Evolutionary conservation across 495 filamentous ascomycete species (phyloP).

Genomic region (Lasiosphaeria ovina): DNA sequence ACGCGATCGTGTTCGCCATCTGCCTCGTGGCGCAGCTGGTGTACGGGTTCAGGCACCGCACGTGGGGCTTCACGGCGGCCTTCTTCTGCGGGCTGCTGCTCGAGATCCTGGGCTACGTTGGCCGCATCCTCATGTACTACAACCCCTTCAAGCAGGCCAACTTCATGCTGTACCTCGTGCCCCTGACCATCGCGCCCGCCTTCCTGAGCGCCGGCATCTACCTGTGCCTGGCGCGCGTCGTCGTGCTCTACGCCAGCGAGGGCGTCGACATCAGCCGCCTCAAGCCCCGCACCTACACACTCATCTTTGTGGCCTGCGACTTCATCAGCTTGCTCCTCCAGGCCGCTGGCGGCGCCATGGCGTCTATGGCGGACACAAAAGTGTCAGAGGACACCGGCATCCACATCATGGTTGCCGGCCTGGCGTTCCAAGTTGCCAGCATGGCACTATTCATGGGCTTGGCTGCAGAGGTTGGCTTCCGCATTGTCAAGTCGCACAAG

Average conservation of each 20-base stretch:
- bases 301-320: conserved; percentile 58
- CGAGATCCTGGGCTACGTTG: conserved; percentile 44
- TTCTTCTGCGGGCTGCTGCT: conserved; percentile 36
- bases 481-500: neutral
- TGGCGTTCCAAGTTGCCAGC: conserved; percentile 53
- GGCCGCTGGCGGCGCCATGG: conserved; percentile 58
- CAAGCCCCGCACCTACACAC: conserved; percentile 48
- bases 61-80: conserved; percentile 32
- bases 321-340: conserved; percentile 59
- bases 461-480: conserved; percentile 8
- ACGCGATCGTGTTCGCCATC: conserved; percentile 37
- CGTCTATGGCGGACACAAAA: conserved; percentile 29
- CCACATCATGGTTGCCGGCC: conserved; percentile 62
- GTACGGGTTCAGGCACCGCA: conserved; percentile 29
- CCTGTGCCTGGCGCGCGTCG: conserved; percentile 55
- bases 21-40: conserved; percentile 32
- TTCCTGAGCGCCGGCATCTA: conserved; percentile 63
- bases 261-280: conserved; percentile 58
- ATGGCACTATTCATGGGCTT: conserved; percentile 46
- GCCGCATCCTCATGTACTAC: conserved; percentile 35
- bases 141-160: conserved; percentile 39
- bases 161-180: conserved; percentile 53
- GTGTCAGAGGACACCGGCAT: conserved; percentile 41
- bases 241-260: conserved; percentile 54
- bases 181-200: conserved; percentile 59